phyloP scores from a whole-genome alignment of 164 flowering plant genomes.

The Tinospora cordifolia region DNA sequence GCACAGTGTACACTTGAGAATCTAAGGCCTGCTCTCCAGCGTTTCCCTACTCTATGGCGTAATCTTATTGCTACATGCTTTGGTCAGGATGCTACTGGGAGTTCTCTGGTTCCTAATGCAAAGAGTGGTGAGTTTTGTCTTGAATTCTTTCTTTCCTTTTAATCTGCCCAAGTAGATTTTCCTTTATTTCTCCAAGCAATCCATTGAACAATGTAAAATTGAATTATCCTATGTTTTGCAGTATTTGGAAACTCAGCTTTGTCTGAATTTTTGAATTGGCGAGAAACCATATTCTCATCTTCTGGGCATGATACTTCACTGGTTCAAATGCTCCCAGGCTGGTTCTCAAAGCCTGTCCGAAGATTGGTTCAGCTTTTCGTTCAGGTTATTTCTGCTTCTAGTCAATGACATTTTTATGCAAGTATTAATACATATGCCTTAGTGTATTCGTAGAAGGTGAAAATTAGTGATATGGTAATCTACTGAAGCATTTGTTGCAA shows the following conservation, averaged over 20 bases:
- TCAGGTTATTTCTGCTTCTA: conserved; percentile 46
- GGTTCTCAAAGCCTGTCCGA: conserved; percentile 82
- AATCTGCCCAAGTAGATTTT: neutral
- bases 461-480: neutral
- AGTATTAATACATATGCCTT: neutral
- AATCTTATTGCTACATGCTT: conserved; percentile 75
- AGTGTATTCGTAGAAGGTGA: neutral
- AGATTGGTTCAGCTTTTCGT: conserved; percentile 85
- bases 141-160: neutral
- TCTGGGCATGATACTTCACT: conserved; percentile 80
- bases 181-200: neutral
- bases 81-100: conserved; percentile 55
- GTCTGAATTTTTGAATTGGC: conserved; percentile 77
- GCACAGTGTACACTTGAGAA: conserved; percentile 94
- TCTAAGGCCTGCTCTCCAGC: conserved; percentile 68
- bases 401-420: neutral
- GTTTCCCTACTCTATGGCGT: conserved; percentile 83
- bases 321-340: conserved; percentile 86
- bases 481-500: neutral
- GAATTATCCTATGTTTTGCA: conserved; percentile 18
- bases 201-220: conserved; percentile 3
- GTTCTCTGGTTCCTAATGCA: conserved; percentile 30
- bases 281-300: conserved; percentile 69
- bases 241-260: conserved; percentile 51
- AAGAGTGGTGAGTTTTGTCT: conserved; percentile 41